A percentile compares a stretch with the other conserved stretches of the same genome.
Evolutionary conservation across 352 stramenopile genomes (phyloP).

Genomic region (Globisporangium viniferum): DNA sequence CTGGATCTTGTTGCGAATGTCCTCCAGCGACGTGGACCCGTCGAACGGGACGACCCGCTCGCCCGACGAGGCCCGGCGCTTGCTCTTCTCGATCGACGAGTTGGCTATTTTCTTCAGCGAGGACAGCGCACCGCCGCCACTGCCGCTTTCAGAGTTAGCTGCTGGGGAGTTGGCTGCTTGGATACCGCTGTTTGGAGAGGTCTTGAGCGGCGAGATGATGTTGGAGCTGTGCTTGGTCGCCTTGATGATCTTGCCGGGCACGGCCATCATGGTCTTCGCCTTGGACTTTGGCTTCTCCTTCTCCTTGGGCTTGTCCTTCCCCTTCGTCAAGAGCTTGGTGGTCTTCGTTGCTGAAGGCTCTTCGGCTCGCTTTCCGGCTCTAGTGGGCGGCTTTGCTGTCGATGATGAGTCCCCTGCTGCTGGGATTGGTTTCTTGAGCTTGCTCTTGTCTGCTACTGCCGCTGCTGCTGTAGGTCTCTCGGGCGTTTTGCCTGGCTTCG

Average conservation of each 20-base stretch:
- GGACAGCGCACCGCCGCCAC: not conserved
- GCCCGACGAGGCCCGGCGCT: constrained; percentile 15
- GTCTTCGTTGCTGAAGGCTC: constrained; percentile 1
- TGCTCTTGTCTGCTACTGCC: constrained; percentile 6
- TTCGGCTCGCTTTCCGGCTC: constrained; percentile 16
- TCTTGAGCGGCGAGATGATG: constrained; percentile 13
- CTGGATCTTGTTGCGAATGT: constrained; percentile 55
- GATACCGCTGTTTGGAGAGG: not conserved
- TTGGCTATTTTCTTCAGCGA: constrained; percentile 30
- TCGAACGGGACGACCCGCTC: constrained; percentile 48
- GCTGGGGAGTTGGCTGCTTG: not conserved
- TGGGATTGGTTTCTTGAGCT: constrained; percentile 17
- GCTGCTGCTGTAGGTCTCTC: not conserved
- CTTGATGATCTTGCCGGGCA: constrained; percentile 49
- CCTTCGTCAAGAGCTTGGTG: constrained; percentile 7
- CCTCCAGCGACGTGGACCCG: constrained; percentile 37
- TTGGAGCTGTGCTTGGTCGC: constrained; percentile 20
- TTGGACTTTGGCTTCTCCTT: constrained; percentile 21
- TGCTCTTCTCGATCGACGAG: constrained; percentile 32
- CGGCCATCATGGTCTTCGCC: constrained; percentile 29
- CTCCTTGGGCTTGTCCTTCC: constrained; percentile 16
- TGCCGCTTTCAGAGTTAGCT: not conserved
- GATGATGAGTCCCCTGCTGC: not conserved
- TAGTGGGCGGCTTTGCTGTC: constrained; percentile 8
- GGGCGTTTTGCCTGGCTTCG: constrained; percentile 13